These are phyloP conservation scores for Mycena vulgaris DNA, from an alignment of 768 basidiomycete species.

Conservation along the genomic window DNA sequence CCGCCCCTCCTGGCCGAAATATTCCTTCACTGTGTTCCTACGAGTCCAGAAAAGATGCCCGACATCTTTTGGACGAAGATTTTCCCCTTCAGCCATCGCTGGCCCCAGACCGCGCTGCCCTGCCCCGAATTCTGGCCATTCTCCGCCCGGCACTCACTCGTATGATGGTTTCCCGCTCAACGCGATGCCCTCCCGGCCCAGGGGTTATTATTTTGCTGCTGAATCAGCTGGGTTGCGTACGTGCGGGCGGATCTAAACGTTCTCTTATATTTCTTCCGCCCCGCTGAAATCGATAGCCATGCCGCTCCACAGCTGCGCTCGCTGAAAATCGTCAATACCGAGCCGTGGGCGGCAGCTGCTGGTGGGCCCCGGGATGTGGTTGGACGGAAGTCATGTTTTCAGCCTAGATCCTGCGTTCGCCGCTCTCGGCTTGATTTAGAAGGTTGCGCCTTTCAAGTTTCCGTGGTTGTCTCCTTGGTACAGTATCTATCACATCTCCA, in stretches of 20 bases:
- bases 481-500: not conserved
- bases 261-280: not conserved
- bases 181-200: no score
- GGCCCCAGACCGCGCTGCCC: conserved; percentile 28
- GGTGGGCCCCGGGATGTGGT: not conserved
- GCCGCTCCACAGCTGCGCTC: not conserved
- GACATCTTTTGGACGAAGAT: conserved; percentile 30
- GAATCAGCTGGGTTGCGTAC: not conserved
- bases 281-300: not conserved
- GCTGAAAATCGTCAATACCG: not conserved
- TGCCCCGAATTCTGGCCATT: conserved; percentile 34
- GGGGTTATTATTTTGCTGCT: not conserved
- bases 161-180: not conserved
- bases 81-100: conserved; percentile 24
- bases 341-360: not conserved
- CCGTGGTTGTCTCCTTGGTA: not conserved
- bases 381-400: not conserved
- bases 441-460: not conserved
- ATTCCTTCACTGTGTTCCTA: conserved; percentile 29
- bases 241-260: not conserved
- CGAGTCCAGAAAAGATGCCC: not conserved
- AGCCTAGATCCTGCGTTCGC: not conserved
- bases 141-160: not conserved
- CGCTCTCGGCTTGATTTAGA: not conserved
- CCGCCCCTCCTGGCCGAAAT: conserved; percentile 22